Evolutionary conservation across 441 rosid genomes (phyloP), one percentile per base, ranked within the genome.

Genomic region (Croton setiger): DNA sequence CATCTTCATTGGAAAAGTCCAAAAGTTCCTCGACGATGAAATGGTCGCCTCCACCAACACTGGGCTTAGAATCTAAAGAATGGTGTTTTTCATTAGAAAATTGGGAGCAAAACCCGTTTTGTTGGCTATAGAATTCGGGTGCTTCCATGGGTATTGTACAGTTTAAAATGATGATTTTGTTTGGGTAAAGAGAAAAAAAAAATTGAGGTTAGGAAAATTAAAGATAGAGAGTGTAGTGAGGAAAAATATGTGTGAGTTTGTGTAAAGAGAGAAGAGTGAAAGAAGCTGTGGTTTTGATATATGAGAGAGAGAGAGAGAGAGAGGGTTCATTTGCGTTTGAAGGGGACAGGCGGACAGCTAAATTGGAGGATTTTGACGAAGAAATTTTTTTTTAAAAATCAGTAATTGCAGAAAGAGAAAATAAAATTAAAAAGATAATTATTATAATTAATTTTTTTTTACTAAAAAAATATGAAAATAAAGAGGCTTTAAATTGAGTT

Each of bases 1-100:
- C 71, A 47, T 88, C 91, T 21, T 87, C 93, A 67, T 91, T 87
- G 72, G 98, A 87, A 75, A 93, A 89, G 76, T 93, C 95, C 17
- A 93, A 72, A 8, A 93, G 92, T 79, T 93, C 97, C 70, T 93
- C 98, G 2, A 94, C 98, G 5, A 77, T 77, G 83, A 94, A 94
- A 69, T 88, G 88, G 72, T 93, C 93, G n/a, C 77, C 82, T 9
- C 67, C 84, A 23, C 67, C 65, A 44, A 11, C 81, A 33, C 68
- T 45, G 14, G 63, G 54, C 69, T 82, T 83, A 36, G 78, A 62
- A 43, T 80, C 81, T 20, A 69, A 58, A 15, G 82, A 60, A 52
- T 71, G 78, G 51, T 69, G 85, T 21, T 73, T 85, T 64, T 81
- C 88, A 0, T 12, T 72, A 23, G 81, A 31, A 71, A 82, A 80